Evolutionary conservation across 768 basidiomycete genomes (phyloP), one percentile per base, ranked within the genome.

Genomic region (Phylloporus sp.): DNA sequence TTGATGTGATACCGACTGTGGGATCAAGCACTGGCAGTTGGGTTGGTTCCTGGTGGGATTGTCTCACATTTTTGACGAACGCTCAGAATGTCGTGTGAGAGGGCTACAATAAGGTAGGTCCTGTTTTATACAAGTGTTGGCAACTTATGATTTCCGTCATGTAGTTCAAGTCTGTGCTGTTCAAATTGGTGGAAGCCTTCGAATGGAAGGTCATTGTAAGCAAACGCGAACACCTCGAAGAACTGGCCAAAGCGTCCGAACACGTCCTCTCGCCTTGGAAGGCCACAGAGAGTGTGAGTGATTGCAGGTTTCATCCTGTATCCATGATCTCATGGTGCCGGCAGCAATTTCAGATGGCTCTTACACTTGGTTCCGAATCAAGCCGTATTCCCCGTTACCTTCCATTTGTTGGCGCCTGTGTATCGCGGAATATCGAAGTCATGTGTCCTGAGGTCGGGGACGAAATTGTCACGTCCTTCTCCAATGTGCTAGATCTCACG

Each of bases 391-490:
- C 27, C 1, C 67, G 65, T 42, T 70, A 71, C 34, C 36, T 57
- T 14, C 18, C 29, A 2, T 42, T 68, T 24, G 32, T 72, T 20
- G 61, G 58, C n/a, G 29, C 41, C 11, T 50, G 53, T 7, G 17
- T 43, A 7, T 34, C 24, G 5, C 42, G 33, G 27, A 43, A 35
- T 35, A 4, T 34, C 7, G 32, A 29, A 3, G 14, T 5, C 13
- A 5, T 27, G 17, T 35, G 26, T 43, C 42, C 42, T 10, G n/a
- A 26, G n/a, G 54, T 81, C 13, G 66, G 64, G 9, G 70, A 76
- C 18, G 81, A 82, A 49, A 60, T 78, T 20, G 35, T 55, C 1
- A 42, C 58, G 0, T 65, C 78, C 1, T 73, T 79, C 38, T 52
- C 60, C 4, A 73, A 73, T 1, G 52, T 63, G 24, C 63, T 80